phyloP scores from a whole-genome alignment of 495 filamentous ascomycete species.

The Achaetomiella virescens region DNA sequence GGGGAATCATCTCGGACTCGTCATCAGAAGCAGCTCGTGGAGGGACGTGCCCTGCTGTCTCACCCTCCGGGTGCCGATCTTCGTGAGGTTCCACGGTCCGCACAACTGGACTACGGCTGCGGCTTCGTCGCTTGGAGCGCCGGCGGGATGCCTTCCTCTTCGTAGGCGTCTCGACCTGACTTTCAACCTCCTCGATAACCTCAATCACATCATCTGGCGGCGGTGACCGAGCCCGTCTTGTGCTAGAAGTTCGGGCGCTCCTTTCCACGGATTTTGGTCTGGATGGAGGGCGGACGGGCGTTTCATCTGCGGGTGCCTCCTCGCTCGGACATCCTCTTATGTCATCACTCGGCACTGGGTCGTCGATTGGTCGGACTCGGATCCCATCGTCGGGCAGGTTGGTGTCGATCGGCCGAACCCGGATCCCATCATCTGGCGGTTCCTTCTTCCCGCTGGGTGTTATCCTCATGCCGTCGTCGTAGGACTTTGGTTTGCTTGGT shows the following conservation, averaged over 20 bases:
- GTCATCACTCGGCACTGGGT: slow-evolving; percentile 15
- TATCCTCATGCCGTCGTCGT: slow-evolving; percentile 35
- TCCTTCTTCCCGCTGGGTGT: slow-evolving; percentile 22
- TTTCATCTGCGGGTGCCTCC: slow-evolving; percentile 23
- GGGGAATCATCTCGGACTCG: slow-evolving; percentile 30
- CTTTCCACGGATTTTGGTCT: slow-evolving; percentile 22
- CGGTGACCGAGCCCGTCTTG: slow-evolving; percentile 33
- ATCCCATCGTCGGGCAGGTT: slow-evolving; percentile 17
- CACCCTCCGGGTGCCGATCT: slow-evolving; percentile 6
- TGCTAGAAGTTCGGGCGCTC: slow-evolving; percentile 15
- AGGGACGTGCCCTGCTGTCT: background rate
- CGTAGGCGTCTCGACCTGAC: slow-evolving; percentile 23
- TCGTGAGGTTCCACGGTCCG: slow-evolving; percentile 23
- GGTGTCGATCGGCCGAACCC: slow-evolving; percentile 11
- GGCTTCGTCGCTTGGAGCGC: slow-evolving; percentile 13
- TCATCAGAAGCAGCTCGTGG: slow-evolving; percentile 14
- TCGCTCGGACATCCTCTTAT: slow-evolving; percentile 29
- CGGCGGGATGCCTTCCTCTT: slow-evolving; percentile 19
- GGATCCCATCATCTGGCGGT: slow-evolving; percentile 28
- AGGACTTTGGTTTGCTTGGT: slow-evolving; percentile 15
- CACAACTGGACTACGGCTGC: slow-evolving; percentile 14
- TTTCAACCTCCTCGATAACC: slow-evolving; percentile 31
- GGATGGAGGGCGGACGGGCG: slow-evolving; percentile 25
- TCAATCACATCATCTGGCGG: slow-evolving; percentile 48
- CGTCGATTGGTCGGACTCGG: slow-evolving; percentile 33